These are phyloP conservation scores for Penicillium sp. DNA, from an alignment of 2,329 filamentous ascomycete species.

Conservation along the genomic window DNA sequence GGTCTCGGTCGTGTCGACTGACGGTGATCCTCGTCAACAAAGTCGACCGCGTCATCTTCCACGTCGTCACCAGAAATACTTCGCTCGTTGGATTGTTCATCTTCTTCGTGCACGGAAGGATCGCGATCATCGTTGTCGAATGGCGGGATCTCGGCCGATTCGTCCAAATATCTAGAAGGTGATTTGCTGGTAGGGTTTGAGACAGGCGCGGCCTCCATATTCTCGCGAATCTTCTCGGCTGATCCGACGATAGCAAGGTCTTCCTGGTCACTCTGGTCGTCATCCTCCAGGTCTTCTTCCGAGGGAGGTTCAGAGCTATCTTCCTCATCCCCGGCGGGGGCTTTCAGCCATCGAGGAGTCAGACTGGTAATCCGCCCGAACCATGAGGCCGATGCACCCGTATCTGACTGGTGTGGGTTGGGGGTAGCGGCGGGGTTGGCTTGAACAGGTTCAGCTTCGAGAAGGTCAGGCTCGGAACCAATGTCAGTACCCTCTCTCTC, in stretches of 20 bases:
- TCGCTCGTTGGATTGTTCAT: constrained; percentile 5
- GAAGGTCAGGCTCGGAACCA: constrained; percentile 15
- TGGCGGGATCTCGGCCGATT: constrained; percentile 9
- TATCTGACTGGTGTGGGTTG: constrained; percentile 14
- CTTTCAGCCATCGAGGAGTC: constrained; percentile 37
- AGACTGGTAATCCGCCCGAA: constrained; percentile 36
- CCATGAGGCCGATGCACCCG: constrained; percentile 33
- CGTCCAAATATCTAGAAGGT: constrained; percentile 10
- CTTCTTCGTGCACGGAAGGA: constrained; percentile 10
- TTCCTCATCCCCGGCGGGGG: constrained; percentile 22
- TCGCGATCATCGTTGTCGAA: constrained; percentile 4
- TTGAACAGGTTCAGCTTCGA: constrained; percentile 15
- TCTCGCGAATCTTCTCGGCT: constrained; percentile 12
- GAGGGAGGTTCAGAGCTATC: constrained; percentile 18
- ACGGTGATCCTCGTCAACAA: constrained; percentile 11
- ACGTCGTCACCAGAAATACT: constrained; percentile 2
- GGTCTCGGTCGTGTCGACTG: constrained; percentile 20
- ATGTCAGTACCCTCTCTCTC: constrained; percentile 7
- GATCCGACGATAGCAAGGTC: constrained; percentile 14
- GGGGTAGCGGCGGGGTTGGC: constrained; percentile 25
- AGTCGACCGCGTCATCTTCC: constrained; percentile 6
- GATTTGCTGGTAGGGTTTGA: constrained; percentile 13
- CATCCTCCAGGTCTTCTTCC: constrained; percentile 16
- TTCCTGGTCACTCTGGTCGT: constrained; percentile 21
- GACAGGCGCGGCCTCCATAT: constrained; percentile 17